Evolutionary conservation across 495 filamentous ascomycete species (phyloP).

Genomic region (Xylaria castorea): DNA sequence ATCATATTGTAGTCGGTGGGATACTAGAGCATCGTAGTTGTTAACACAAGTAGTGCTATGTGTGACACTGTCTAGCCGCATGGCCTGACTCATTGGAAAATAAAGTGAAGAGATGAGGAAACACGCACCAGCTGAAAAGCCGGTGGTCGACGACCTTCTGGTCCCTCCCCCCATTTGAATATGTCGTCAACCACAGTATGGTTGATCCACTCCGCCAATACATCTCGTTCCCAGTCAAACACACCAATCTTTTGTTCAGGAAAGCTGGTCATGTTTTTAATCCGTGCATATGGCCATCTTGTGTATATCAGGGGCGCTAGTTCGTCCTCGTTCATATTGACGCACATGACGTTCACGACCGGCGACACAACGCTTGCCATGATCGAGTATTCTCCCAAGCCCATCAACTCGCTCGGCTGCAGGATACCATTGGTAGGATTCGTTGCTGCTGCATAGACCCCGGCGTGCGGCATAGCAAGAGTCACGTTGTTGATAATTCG

Average conservation of each 20-base stretch:
- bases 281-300: slow-evolving; percentile 57
- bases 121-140: slow-evolving; percentile 63
- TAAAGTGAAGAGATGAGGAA: not conserved
- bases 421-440: slow-evolving; percentile 66
- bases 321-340: slow-evolving; percentile 63
- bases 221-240: slow-evolving; percentile 41
- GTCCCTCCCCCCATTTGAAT: slow-evolving; percentile 64
- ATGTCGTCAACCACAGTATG: slow-evolving; percentile 70
- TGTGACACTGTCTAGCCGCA: not conserved
- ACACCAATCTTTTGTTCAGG: slow-evolving; percentile 33
- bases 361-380: slow-evolving; percentile 70
- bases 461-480: slow-evolving; percentile 74
- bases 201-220: slow-evolving; percentile 55
- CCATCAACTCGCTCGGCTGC: slow-evolving; percentile 68
- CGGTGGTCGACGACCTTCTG: slow-evolving; percentile 60
- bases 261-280: slow-evolving; percentile 30
- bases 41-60: not conserved
- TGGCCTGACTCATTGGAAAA: not conserved
- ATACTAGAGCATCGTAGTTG: slow-evolving; percentile 35
- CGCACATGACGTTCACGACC: slow-evolving; percentile 72
- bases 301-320: slow-evolving; percentile 67
- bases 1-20: slow-evolving; percentile 71
- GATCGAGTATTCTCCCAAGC: slow-evolving; percentile 70
- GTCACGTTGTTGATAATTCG: slow-evolving; percentile 75
- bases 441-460: slow-evolving; percentile 65